A percentile compares a stretch with the other conserved stretches of the same genome.
These are phyloP conservation scores for Penicillium sp. DNA, from an alignment of 2,329 filamentous ascomycete genomes.

Conservation along the genomic window DNA sequence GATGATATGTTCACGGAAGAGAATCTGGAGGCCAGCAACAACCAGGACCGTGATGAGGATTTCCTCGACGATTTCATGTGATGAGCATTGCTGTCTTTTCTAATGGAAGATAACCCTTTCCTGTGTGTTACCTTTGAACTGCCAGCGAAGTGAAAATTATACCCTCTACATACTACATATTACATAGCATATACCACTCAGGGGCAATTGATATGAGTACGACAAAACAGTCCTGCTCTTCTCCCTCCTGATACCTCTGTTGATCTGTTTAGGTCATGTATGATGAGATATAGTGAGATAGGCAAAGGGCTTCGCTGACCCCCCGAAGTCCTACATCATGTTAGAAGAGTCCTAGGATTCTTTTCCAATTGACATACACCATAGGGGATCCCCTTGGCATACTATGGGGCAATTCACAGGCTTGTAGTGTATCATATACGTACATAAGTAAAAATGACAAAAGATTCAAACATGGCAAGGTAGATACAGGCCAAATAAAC, in stretches of 20 bases:
- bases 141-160: slow-evolving; percentile 5
- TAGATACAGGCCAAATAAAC: background rate
- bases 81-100: slow-evolving; percentile 18
- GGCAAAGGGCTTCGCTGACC: background rate
- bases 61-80: slow-evolving; percentile 93
- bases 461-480: background rate
- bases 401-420: background rate
- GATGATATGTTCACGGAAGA: slow-evolving; percentile 88
- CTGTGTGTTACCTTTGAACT: background rate
- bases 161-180: slow-evolving; percentile 2
- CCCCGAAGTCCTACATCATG: background rate
- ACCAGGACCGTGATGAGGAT: slow-evolving; percentile 74
- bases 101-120: background rate
- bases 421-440: background rate
- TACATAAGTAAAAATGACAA: background rate
- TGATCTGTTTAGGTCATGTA: background rate
- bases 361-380: background rate
- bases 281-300: background rate
- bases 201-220: background rate
- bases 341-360: no score
- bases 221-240: background rate
- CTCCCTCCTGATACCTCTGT: background rate
- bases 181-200: background rate
- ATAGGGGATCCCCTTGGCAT: background rate
- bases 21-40: slow-evolving; percentile 72